Conservation (phyloP, 169 alveolate species). For the Ichthyophthirius multifiliis region DNA sequence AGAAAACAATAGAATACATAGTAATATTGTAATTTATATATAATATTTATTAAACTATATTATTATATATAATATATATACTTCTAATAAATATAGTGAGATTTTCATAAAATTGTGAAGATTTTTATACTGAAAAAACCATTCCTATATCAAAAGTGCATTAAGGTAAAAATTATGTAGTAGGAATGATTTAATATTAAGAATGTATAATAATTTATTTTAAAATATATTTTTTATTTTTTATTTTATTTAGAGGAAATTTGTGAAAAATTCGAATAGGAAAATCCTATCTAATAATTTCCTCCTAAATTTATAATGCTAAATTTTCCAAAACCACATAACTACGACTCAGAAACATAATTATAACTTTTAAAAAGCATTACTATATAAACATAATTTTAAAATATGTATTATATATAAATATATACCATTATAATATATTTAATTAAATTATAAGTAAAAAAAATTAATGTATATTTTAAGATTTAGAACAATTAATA, state of each 20-base stretch:
- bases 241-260: no score
- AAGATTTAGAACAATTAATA: background rate
- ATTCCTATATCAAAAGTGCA: background rate
- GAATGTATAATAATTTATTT: background rate
- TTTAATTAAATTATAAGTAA: no score
- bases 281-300: background rate
- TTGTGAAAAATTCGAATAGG: background rate
- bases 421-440: no score
- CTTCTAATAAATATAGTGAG: no score
- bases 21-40: no score
- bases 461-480: background rate
- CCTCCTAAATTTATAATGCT: background rate
- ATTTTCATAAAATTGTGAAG: no score
- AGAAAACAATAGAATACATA: no score
- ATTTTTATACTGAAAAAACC: background rate
- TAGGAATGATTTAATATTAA: background rate
- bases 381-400: background rate
- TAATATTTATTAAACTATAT: no score
- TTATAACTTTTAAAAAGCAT: background rate
- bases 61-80: no score
- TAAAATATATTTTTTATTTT: no score
- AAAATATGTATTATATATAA: background rate
- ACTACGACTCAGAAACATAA: background rate
- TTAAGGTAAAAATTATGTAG: constrained; percentile 9
- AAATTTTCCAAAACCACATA: background rate